Base-by-base conservation (phyloP, 148 eudicot genomes). In the Beta vulgaris region DNA sequence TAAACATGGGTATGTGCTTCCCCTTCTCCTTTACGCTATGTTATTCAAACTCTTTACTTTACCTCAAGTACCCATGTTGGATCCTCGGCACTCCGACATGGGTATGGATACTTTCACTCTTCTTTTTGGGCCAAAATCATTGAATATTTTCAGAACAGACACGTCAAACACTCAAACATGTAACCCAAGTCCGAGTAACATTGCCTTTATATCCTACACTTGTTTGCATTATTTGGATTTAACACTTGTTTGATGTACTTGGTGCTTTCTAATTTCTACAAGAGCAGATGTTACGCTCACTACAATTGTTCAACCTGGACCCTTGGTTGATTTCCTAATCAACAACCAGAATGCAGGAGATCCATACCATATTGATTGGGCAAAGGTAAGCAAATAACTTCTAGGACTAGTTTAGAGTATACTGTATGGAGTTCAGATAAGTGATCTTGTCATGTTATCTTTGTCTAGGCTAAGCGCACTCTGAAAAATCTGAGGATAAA, bases 221-320 rank as follows among this genome's bases (percentile, higher is more conserved):
- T 0, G 18, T 15, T 18, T 32, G 6, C 28, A 3, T 57, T 32
- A 3, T 57, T 32, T 23, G 21, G 46, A 34, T 6, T n/a, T 46
- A 11, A 46, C 51, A 46, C 51, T 13, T 15, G 21, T 13, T n/a
- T n/a, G n/a, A n/a, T n/a, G n/a, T 14, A 7, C 23, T 63, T 32
- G 3, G 7, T 62, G 25, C 6, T 31, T 8, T 23, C 13, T 16
- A 32, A 31, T 3, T 34, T 46, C n/a, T 43, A 6, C 43, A 34
- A 26, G 2, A 18, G 34, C 70, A 92, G 98, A 93, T 73, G 98
- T 89, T 11, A 86, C 98, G 15, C 89, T 93, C 18, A 93, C 98
- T 7, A 93, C 89, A 92, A 87, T 89, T n/a, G 84, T 91, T 80
- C 91, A 87, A 79, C 91, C 97, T 62, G 97, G 97, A n/a, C 90